Conservation (phyloP, 2,329 filamentous ascomycete species). For the Ophiocordyceps unilateralis region DNA sequence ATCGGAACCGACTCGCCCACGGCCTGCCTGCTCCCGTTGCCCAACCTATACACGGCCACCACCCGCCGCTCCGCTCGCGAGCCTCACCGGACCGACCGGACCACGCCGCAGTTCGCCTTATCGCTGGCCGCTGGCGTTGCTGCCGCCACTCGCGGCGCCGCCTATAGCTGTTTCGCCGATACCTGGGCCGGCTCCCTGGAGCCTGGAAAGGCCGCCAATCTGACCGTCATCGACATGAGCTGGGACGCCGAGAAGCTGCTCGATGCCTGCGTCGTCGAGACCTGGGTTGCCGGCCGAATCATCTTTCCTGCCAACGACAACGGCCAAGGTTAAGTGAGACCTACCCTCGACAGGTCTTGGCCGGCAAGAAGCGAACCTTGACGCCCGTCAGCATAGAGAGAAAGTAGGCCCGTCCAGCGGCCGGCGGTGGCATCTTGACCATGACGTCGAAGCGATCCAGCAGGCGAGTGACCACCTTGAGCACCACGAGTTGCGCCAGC, state of each 20-base stretch:
- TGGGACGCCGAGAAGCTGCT: constrained; percentile 29
- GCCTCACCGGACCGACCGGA: constrained; percentile 14
- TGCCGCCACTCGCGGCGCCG: constrained; percentile 36
- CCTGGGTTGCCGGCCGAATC: constrained; percentile 31
- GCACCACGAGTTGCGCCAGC: constrained; percentile 31
- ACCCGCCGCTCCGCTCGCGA: constrained; percentile 37
- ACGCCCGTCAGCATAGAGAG: constrained; percentile 33
- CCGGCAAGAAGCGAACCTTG: constrained; percentile 19
- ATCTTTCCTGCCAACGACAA: constrained; percentile 14
- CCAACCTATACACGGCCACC: constrained; percentile 41
- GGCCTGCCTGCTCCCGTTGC: constrained; percentile 34
- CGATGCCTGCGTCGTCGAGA: constrained; percentile 27
- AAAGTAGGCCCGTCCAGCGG: constrained; percentile 28
- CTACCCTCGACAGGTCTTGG: neutral
- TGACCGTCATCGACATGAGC: constrained; percentile 32
- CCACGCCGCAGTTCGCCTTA: constrained; percentile 33
- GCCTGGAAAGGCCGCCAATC: constrained; percentile 37
- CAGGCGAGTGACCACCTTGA: constrained; percentile 24
- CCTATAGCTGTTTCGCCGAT: constrained; percentile 42
- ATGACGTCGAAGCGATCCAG: constrained; percentile 26
- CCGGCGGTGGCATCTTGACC: constrained; percentile 19
- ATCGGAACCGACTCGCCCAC: constrained; percentile 44
- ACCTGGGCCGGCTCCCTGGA: constrained; percentile 32
- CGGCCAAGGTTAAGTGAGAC: neutral
- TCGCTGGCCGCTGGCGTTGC: constrained; percentile 33